Percentiles rank a stretch among this genome's conserved stretches.
Evolutionary conservation across 164 flowering plant genomes (phyloP).

Genomic region (Dillenia suffruticosa): DNA sequence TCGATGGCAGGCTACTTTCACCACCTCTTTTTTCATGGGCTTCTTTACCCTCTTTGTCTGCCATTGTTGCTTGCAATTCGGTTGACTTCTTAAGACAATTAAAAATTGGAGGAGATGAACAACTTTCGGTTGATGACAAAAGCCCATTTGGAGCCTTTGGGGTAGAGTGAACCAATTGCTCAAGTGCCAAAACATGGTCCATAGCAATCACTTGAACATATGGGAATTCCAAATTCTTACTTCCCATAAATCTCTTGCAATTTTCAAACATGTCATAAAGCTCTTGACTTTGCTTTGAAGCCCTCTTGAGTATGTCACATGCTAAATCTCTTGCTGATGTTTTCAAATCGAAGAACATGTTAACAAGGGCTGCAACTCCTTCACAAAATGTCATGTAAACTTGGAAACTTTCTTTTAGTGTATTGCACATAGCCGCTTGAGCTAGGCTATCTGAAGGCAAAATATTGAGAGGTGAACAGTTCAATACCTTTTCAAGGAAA

Average conservation of each 20-base stretch:
- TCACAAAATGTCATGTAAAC: constrained; percentile 52
- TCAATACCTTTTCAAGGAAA: constrained; percentile 47
- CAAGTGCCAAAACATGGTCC: constrained; percentile 32
- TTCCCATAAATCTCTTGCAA: constrained; percentile 43
- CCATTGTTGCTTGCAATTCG: not conserved
- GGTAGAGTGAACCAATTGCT: constrained; percentile 18
- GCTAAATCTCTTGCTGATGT: constrained; percentile 37
- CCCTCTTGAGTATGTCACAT: constrained; percentile 49
- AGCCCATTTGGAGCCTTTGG: not conserved
- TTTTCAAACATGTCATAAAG: constrained; percentile 42
- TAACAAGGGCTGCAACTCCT: constrained; percentile 47
- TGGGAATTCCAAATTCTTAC: constrained; percentile 51
- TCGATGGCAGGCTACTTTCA: constrained; percentile 1
- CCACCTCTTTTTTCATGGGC: not conserved
- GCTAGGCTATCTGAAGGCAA: constrained; percentile 16
- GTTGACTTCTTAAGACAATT: constrained; percentile 2
- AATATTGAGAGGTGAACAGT: constrained; percentile 34
- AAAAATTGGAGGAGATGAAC: constrained; percentile 1
- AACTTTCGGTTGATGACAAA: not conserved
- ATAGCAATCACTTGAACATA: constrained; percentile 36
- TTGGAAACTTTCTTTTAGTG: constrained; percentile 64
- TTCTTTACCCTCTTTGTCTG: constrained; percentile 2
- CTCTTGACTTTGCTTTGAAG: constrained; percentile 52
- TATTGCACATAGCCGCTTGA: constrained; percentile 35
- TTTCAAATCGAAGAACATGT: constrained; percentile 49